A percentile compares a stretch with the other conserved stretches of the same genome.
Conservation (phyloP, 352 stramenopile genomes). For the Phytophthora pseudosyringae region DNA sequence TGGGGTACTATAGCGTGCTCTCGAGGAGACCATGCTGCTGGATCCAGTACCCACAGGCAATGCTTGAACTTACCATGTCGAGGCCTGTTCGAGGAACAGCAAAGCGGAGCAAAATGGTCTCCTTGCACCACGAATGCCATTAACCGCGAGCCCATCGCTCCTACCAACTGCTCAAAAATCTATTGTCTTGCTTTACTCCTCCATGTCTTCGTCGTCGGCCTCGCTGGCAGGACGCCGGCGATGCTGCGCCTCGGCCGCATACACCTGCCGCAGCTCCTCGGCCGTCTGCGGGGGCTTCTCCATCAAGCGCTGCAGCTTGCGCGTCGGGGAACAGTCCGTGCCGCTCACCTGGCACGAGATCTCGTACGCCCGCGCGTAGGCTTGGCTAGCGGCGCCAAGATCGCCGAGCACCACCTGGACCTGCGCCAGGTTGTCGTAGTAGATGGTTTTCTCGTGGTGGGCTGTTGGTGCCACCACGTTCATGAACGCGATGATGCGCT, state of each 20-base stretch:
- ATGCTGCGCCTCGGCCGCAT: conserved; percentile 54
- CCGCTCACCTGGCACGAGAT: conserved; percentile 70
- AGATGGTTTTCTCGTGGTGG: conserved; percentile 85
- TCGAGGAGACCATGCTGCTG: too few relatives aligned
- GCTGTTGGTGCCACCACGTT: conserved; percentile 70
- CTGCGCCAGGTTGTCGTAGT: conserved; percentile 87
- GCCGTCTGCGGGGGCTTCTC: conserved; percentile 67
- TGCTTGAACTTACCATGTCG: too few relatives aligned
- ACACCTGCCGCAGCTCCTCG: conserved; percentile 65
- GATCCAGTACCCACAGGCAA: too few relatives aligned
- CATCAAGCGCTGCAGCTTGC: conserved; percentile 64
- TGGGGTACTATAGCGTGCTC: too few relatives aligned
- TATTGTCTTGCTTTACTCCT: conserved; percentile 9
- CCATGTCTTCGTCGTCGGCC: conserved; percentile 42
- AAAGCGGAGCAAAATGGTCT: too few relatives aligned
- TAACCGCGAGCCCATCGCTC: not conserved
- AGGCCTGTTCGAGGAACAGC: too few relatives aligned
- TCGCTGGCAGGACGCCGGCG: conserved; percentile 35
- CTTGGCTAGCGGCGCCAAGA: conserved; percentile 48
- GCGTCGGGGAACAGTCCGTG: conserved; percentile 62
- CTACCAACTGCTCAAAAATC: conserved; percentile 15
- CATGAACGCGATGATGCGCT: conserved; percentile 72
- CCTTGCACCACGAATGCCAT: not conserved
- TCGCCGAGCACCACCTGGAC: conserved; percentile 71
- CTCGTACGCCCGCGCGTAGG: conserved; percentile 64